Percentiles rank a stretch among this genome's conserved stretches.
Evolutionary conservation across 352 stramenopile species (phyloP).

Genomic region (Peronospora farinosa): DNA sequence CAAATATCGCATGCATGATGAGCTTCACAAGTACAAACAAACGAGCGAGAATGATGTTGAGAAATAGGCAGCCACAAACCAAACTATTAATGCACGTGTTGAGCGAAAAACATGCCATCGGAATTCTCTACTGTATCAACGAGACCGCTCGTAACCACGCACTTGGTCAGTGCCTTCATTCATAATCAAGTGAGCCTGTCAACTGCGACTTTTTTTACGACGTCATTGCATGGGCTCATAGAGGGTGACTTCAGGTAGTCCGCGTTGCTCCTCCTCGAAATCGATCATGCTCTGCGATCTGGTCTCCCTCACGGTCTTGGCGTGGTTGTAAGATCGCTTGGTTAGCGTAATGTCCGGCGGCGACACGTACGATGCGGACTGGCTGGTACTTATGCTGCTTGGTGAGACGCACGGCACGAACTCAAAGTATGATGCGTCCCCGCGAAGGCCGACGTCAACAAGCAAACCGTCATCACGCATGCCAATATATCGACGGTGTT

Average conservation of each 20-base stretch:
- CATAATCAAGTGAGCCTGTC: no score
- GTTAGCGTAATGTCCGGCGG: constrained; percentile 47
- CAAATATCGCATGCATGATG: no score
- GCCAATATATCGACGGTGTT: constrained; percentile 70
- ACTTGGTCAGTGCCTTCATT: no score
- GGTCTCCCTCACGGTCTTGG: constrained; percentile 41
- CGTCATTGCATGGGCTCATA: constrained; percentile 13
- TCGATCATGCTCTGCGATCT: constrained; percentile 54
- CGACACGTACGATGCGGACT: constrained; percentile 16
- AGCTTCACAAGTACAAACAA: no score
- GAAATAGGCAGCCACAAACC: no score
- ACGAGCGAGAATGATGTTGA: no score
- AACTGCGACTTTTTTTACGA: no score
- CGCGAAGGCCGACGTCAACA: constrained; percentile 65
- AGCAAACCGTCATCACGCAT: constrained; percentile 52
- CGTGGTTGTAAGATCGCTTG: constrained; percentile 47
- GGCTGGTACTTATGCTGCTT: constrained; percentile 8
- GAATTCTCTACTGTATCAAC: no score
- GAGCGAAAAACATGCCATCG: no score
- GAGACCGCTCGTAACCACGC: no score
- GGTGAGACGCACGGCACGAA: constrained; percentile 39
- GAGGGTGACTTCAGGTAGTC: constrained; percentile 10
- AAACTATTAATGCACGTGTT: no score
- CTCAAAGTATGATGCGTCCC: constrained; percentile 56
- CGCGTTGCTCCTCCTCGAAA: constrained; percentile 34